Base-by-base conservation (phyloP, 2,329 filamentous ascomycete genomes). In the Cercospora zeae-maydis region DNA sequence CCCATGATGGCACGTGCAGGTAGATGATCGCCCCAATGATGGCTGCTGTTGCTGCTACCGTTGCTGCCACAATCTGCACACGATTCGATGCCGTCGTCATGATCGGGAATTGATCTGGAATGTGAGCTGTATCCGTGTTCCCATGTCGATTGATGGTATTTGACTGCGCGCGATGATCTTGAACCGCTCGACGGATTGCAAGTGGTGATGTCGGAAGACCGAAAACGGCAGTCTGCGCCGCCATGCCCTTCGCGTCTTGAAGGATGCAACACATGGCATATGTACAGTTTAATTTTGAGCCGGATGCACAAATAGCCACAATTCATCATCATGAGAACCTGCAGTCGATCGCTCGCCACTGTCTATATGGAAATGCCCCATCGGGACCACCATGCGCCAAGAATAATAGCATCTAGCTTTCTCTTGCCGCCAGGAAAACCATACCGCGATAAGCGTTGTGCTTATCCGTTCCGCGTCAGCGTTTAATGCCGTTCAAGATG, bases 1-100 rank as follows among this genome's bases (percentile, higher is more conserved):
- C 59, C 14, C 69, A 58, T 2, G 66, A 65, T 13, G 68, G 64
- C 16, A 71, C 64, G 16, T 70, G 67, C n/a, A 71, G 67, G 54
- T 68, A 67, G 52, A 62, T 63, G 5, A 66, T 31, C n/a, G 58
- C 59, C 19, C 56, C 59, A 30, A 49, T 14, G 8, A 49, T n/a
- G 3, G 42, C 42, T 30, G 42, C 42, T 21, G 52, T 58, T 34
- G 56, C 53, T 3, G 55, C 61, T 30, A 66, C 14, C 2, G 64
- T 61, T 7, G 62, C 62, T 19, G 37, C 64, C 24, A 57, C 58
- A 4, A 55, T 58, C 21, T 59, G 61, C 1, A 47, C 24, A n/a
- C 61, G 49, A 16, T 8, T 59, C 4, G 47, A 47, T 34, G 55
- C 21, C 14, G 47, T 16, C 42, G 61, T 13, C 61, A 63, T 63